Evolutionary conservation across 2,329 filamentous ascomycete species (phyloP).

Genomic region (Dothideomycetidae sp.): DNA sequence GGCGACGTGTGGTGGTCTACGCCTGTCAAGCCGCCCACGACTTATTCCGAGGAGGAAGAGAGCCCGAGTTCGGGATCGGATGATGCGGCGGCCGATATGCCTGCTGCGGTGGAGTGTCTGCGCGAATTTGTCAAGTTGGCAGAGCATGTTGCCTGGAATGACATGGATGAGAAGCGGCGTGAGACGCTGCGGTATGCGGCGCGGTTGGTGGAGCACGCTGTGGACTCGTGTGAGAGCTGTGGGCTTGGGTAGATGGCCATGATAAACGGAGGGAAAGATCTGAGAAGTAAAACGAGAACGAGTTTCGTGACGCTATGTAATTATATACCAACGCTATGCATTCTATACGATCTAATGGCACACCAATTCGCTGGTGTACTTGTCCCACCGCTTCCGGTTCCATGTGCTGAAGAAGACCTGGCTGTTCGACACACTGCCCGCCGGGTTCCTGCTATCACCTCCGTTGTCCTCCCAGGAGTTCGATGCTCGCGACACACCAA

Average conservation of each 20-base stretch:
- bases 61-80: not conserved
- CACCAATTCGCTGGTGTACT: not conserved
- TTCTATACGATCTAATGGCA: not conserved
- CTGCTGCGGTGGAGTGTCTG: not conserved
- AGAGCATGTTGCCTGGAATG: not conserved
- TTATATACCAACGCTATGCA: not conserved
- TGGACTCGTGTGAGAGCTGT: not conserved
- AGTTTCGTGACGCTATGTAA: not conserved
- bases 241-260: not conserved
- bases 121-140: not conserved
- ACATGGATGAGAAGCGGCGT: not conserved
- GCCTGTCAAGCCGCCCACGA: not conserved
- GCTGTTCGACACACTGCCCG: conserved; percentile 2
- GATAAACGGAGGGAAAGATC: too few species aligned
- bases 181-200: not conserved
- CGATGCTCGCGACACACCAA: conserved; percentile 10
- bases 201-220: not conserved
- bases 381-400: conserved; percentile 6
- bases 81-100: not conserved
- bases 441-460: conserved; percentile 2
- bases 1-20: not conserved
- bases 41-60: not conserved
- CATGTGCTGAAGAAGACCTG: conserved; percentile 6
- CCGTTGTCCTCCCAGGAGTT: conserved; percentile 14
- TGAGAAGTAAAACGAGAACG: not conserved